These are phyloP conservation scores for Komagataea norvegica DNA, from an alignment of 1,139 yeast genomes.

Conservation along the genomic window DNA sequence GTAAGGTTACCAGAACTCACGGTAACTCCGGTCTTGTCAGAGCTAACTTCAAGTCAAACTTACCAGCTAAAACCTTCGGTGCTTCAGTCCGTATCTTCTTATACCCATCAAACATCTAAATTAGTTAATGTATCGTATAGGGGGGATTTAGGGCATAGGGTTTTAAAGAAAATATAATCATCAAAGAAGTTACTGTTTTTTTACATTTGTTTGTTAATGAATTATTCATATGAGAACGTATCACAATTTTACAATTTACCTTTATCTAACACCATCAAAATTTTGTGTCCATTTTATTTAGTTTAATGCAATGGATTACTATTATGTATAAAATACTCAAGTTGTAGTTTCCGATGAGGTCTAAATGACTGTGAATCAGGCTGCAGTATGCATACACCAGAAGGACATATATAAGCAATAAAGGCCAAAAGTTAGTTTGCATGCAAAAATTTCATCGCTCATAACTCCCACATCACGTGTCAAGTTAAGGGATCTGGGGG, in stretches of 20 bases:
- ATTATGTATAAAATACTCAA: constrained; percentile 9
- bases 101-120: constrained; percentile 99
- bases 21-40: constrained; percentile 98
- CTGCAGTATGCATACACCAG: background rate
- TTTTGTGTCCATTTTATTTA: constrained; percentile 6
- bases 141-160: constrained; percentile 5
- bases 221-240: constrained; percentile 9
- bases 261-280: constrained; percentile 15
- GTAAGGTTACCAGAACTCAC: constrained; percentile 96
- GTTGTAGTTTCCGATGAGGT: background rate
- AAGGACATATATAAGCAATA: too few species aligned
- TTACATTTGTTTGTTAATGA: constrained; percentile 11
- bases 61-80: constrained; percentile 99
- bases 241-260: constrained; percentile 8
- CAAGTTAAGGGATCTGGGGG: background rate
- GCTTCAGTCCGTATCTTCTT: constrained; percentile 99
- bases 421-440: too few species aligned
- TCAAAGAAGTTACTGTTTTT: constrained; percentile 7
- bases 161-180: constrained; percentile 5
- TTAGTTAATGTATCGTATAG: constrained; percentile 8
- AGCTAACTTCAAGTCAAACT: constrained; percentile 98
- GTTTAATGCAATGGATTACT: constrained; percentile 9
- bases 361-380: background rate
- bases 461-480: too few species aligned
- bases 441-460: too few species aligned